These are phyloP conservation scores for Coemansia sp. DNA, from an alignment of 192 early-diverging fungal genomes.

Conservation along the genomic window DNA sequence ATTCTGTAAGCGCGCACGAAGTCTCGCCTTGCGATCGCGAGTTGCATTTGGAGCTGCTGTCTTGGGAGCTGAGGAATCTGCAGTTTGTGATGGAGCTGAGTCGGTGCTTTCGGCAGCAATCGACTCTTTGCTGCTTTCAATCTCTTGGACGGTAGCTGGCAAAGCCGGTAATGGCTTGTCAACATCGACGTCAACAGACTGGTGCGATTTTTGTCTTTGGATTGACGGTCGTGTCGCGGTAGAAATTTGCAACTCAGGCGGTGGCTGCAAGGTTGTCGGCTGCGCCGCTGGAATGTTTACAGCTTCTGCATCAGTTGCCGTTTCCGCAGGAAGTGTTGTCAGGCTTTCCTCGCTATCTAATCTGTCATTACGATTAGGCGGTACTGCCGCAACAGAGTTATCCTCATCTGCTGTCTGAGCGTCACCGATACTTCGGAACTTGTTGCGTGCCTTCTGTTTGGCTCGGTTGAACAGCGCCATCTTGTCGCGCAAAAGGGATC, in stretches of 20 bases:
- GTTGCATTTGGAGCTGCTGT: slow-evolving; percentile 1
- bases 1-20: slow-evolving; percentile 33
- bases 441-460: slow-evolving; percentile 29
- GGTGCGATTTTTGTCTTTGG: slow-evolving; percentile 1
- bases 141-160: not conserved
- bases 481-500: slow-evolving; percentile 39
- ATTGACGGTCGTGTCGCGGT: not conserved
- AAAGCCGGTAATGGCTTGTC: slow-evolving; percentile 31
- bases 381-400: not conserved
- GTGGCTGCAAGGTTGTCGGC: not conserved
- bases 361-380: not conserved
- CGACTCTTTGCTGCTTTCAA: not conserved
- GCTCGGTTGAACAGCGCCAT: slow-evolving; percentile 39
- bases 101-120: not conserved
- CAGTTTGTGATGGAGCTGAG: not conserved
- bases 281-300: not conserved
- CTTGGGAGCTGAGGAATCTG: slow-evolving; percentile 3
- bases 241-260: slow-evolving; percentile 3
- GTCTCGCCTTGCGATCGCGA: slow-evolving; percentile 32
- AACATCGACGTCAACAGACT: not conserved
- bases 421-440: slow-evolving; percentile 20
- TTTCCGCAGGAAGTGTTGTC: not conserved
- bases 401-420: not conserved
- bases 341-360: slow-evolving; percentile 3
- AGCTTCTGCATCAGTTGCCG: too few species aligned